These are phyloP conservation scores for Leonotis leonurus DNA, from an alignment of 257 asterid genomes.

Conservation along the genomic window DNA sequence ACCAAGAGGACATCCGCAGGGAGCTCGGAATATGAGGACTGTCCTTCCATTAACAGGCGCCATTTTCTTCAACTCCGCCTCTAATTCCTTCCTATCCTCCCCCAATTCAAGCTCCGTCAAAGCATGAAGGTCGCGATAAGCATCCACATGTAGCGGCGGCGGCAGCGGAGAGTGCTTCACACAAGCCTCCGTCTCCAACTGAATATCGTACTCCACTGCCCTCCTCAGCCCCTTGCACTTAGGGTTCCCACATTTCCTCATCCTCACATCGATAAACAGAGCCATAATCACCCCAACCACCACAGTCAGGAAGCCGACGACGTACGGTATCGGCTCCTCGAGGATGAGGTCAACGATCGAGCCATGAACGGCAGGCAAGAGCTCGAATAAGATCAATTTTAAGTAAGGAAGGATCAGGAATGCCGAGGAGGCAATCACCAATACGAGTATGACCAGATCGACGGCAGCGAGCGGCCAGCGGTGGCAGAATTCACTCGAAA, in stretches of 20 bases:
- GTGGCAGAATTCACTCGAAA: conserved; percentile 28
- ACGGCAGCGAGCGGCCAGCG: conserved; percentile 43
- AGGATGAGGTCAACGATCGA: conserved; percentile 28
- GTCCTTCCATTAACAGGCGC: conserved; percentile 56
- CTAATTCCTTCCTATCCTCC: conserved; percentile 41
- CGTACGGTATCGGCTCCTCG: conserved; percentile 38
- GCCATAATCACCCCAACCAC: conserved; percentile 24
- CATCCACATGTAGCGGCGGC: conserved; percentile 14
- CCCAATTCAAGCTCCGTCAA: conserved; percentile 36
- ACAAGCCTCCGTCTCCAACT: conserved; percentile 52
- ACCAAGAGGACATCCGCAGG: conserved; percentile 53
- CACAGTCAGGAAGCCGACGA: conserved; percentile 29
- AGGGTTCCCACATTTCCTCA: conserved; percentile 45
- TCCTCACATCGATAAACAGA: conserved; percentile 26
- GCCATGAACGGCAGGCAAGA: conserved; percentile 15
- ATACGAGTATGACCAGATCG: conserved; percentile 35
- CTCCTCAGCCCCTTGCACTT: conserved; percentile 41
- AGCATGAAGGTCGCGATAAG: conserved; percentile 13
- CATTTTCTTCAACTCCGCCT: conserved; percentile 55
- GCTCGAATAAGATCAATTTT: conserved; percentile 23
- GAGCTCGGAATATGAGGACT: conserved; percentile 44
- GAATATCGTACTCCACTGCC: conserved; percentile 59
- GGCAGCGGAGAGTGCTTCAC: conserved; percentile 36
- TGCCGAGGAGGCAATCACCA: conserved; percentile 33
- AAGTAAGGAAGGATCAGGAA: conserved; percentile 36